Base-by-base conservation (phyloP, 345 rosid genomes). In the Microthlaspi erraticum region DNA sequence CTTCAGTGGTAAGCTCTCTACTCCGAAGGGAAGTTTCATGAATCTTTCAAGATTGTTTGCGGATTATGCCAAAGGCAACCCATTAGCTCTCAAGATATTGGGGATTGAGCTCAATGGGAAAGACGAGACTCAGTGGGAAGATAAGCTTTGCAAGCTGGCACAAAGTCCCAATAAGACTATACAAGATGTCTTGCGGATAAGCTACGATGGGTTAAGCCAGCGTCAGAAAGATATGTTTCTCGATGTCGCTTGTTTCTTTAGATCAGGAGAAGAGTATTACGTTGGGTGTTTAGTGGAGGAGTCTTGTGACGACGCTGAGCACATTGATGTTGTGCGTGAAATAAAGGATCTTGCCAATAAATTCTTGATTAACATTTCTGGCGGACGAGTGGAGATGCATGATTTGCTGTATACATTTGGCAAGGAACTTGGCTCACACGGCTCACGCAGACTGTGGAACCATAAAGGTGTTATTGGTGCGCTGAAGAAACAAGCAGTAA, bases 191-290 rank as follows among this genome's bases (percentile, higher is more conserved):
- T 46, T 81, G 41, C 69, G 1, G 41, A 71, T 55, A 42, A 79
- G 87, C 34, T 81, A 60, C n/a, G 73, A 79, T 60, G 72, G 29
- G 11, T 62, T 83, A 1, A 0, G 57, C 5, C 23, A 7, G 34
- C 10, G 0, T 32, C 57, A 68, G 4, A 60, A 79, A 66, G 44
- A 26, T n/a, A 43, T 71, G 2, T 83, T 83, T 64, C 74, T 79
- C 0, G 85, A 81, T n/a, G 52, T 83, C 4, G 83, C 82, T 0
- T 76, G 79, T 57, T 81, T 81, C 68, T 79, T 78, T 10, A 75
- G 53, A 14, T 69, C 79, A 2, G 36, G 31, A 8, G 29, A 53
- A 8, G 57, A 23, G 29, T 23, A 76, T 0, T 5, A 5, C 17
- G 55, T 78, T 7, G 51, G 8, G 10, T 23, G 31, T 36, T 55